A percentile compares a stretch with the other conserved stretches of the same genome.
These are phyloP conservation scores for Euryodendron excelsum DNA, from an alignment of 148 eudicot genomes.

Conservation along the genomic window DNA sequence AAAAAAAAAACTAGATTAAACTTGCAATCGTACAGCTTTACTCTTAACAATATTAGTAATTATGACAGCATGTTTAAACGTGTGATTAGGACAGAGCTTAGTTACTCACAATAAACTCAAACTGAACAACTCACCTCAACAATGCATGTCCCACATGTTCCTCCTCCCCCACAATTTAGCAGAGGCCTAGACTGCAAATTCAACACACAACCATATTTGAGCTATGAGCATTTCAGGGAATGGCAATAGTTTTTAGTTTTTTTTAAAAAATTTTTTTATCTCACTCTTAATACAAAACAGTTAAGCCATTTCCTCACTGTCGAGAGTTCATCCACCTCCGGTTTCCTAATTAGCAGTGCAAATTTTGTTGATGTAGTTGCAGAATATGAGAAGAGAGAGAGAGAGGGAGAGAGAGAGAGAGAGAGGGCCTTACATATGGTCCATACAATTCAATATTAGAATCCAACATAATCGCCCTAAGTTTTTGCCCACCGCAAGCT, in stretches of 20 bases:
- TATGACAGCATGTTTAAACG: too few relatives aligned
- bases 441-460: constrained; percentile 76
- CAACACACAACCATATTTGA: background rate
- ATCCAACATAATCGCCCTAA: constrained; percentile 80
- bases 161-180: constrained; percentile 78
- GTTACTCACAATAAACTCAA: background rate
- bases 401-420: background rate
- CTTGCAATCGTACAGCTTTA: background rate
- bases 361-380: background rate
- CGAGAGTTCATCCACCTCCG: too few relatives aligned
- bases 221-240: too few relatives aligned
- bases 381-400: background rate
- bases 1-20: background rate
- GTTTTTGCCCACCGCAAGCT: constrained; percentile 78
- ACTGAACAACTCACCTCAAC: constrained; percentile 57
- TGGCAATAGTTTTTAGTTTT: too few relatives aligned
- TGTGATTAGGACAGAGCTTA: background rate
- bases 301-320: background rate
- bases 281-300: background rate
- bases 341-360: too few relatives aligned
- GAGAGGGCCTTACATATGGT: constrained; percentile 68
- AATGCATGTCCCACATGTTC: constrained; percentile 81
- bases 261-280: too few relatives aligned
- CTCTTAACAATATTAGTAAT: background rate
- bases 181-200: constrained; percentile 56